A percentile compares a stretch with the other conserved stretches of the same genome.
These are phyloP conservation scores for Paecilomyces niveus DNA, from an alignment of 2,329 filamentous ascomycete genomes.

Conservation along the genomic window DNA sequence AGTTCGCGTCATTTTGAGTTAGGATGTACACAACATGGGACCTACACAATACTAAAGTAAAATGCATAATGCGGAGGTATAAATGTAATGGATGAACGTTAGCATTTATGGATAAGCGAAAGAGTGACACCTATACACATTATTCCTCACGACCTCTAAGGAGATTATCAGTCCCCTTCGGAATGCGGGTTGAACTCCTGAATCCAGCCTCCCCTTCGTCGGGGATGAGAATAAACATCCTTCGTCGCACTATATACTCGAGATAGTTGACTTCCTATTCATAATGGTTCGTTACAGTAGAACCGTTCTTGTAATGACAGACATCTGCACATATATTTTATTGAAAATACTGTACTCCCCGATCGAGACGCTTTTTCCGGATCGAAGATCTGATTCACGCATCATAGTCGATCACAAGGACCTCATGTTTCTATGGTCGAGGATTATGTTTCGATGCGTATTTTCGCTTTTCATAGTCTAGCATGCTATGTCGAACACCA, in stretches of 20 bases:
- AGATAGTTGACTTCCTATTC: not conserved
- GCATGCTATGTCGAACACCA: slow-evolving; percentile 30
- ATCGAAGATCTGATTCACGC: too few species aligned
- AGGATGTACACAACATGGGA: not conserved
- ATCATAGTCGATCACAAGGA: not conserved
- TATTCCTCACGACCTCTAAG: not conserved
- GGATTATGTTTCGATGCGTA: not conserved
- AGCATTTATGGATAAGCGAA: not conserved
- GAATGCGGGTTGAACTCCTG: not conserved
- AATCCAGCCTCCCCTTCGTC: not conserved
- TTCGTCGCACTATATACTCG: not conserved
- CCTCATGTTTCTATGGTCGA: not conserved
- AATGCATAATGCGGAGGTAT: not conserved
- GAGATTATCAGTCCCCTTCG: not conserved
- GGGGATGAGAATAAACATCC: not conserved
- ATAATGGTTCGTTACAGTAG: not conserved
- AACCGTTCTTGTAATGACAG: not conserved
- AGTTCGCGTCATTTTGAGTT: not conserved
- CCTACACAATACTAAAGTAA: not conserved
- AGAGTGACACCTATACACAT: not conserved
- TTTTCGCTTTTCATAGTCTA: slow-evolving; percentile 18
- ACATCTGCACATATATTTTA: not conserved
- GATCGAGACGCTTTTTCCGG: too few species aligned
- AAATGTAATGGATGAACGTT: not conserved
- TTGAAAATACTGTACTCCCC: too few species aligned